Evolutionary conservation across 2,329 filamentous ascomycete species (phyloP), one percentile per base, ranked within the genome.

Genomic region (Triangularia verruculosa): DNA sequence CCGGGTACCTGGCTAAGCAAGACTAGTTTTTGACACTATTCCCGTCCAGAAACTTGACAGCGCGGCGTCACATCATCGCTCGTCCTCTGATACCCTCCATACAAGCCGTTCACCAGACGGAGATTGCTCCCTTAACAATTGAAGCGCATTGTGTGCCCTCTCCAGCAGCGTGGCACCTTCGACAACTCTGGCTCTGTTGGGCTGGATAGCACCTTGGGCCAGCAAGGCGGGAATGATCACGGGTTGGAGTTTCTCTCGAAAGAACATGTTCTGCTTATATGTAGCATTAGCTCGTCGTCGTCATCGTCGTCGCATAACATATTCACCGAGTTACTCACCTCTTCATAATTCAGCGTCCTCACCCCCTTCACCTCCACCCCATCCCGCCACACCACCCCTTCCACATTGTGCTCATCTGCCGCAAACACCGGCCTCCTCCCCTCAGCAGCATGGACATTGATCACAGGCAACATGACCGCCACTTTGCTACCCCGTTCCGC

Each of bases 391-490:
- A 77, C 68, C 0, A 70, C 76, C 1, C 64, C 51, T 6, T 79
- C 76, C 11, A 72, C 76, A 7, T 73, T 74, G n/a, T 67, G 54
- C 0, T 79, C 80, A 57, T 86, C 82, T 82, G 86, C 84, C 34
- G 77, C 77, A 61, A 86, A 88, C 65, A 81, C 77, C 0, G 86
- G 85, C 63, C 73, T 75, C 17, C 78, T 74, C 0, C 75, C 76
- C 4, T 79, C 76, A 0, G 76, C 80, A 0, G 85, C 80, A 65
- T 87, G 82, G 52, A 74, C 78, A 53, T 86, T 67, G 62, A 89
- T 84, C 15, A 88, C 80, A 0, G 86, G 86, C 5, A 89, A 72
- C 74, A 89, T 79, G 15, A 88, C 74, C 0, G 85, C 86, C 0
- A 89, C 83, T 24, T 74, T 83, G 3, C 78, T 74, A 0, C 83